Evolutionary conservation across 345 rosid genomes (phyloP), one percentile per base, ranked within the genome.

Genomic region (Barbarea vulgaris): DNA sequence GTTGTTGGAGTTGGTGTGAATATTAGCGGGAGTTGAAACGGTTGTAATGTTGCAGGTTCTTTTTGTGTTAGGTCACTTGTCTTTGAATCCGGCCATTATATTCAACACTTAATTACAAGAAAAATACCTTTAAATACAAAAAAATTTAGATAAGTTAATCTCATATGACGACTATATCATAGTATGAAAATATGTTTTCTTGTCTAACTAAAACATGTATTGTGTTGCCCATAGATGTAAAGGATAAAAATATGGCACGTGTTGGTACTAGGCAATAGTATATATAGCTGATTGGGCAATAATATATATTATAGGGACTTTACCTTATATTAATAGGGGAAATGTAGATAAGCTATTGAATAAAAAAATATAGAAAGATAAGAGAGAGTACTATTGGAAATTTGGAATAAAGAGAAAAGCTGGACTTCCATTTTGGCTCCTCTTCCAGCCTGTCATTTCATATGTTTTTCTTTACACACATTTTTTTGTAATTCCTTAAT

Each of bases 1-100:
- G 73, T 25, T 24, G 84, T 56, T 61, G 91, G 79, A 27, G 76
- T 64, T 4, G 83, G 66, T 22, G 85, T 53, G 53, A 83, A 67
- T 18, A 67, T 28, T 42, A 56, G 39, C 30, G 82, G 67, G 61
- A 75, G 70, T 57, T 76, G 80, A 76, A 22, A 76, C 57, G 52
- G 64, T 76, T 73, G 72, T 59, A 81, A 15, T 53, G 83, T 59
- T 65, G 83, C 74, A 73, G 80, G 75, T 77, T 77, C 18, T 34
- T 53, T 62, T 63, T 70, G 72, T 64, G 80, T 77, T 77, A 70
- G 80, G 80, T 77, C 44, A 64, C 80, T 77, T 77, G 53, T 77
- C 76, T 64, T 77, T 77, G 67, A 77, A 70, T 70, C 37, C 14
- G 41, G 48, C 67, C 52, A 34, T 41, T n/a, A n/a, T n/a, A n/a